Conservation (phyloP, 805 yeast species). For the Yamadazyma olivae region DNA sequence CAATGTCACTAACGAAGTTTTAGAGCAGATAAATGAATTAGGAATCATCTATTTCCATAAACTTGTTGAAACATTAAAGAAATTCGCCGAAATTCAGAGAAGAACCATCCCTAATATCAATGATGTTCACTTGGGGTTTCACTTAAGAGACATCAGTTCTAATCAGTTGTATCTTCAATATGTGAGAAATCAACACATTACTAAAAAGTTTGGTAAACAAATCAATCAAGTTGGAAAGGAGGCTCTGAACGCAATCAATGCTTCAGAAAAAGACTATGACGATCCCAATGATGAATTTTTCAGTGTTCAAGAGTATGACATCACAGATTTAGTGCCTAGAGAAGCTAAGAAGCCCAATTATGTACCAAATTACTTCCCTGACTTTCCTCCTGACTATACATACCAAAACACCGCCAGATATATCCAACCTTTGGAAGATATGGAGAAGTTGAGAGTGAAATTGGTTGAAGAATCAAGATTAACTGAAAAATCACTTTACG, state of each 20-base stretch:
- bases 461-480: conserved; percentile 77
- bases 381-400: conserved; percentile 91
- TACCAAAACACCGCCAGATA: conserved; percentile 74
- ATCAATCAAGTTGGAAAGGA: conserved; percentile 9
- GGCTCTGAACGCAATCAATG: conserved; percentile 10
- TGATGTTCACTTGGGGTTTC: conserved; percentile 48
- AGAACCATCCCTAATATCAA: conserved; percentile 50
- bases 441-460: conserved; percentile 64
- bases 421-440: conserved; percentile 61
- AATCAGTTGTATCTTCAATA: conserved; percentile 38
- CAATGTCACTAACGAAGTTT: conserved; percentile 22
- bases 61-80: conserved; percentile 42
- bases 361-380: conserved; percentile 78
- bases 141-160: conserved; percentile 39
- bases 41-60: conserved; percentile 29
- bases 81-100: conserved; percentile 57
- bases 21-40: conserved; percentile 27
- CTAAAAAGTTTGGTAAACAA: conserved; percentile 10
- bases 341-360: conserved; percentile 37
- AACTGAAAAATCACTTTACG: conserved; percentile 75
- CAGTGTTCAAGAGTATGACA: conserved; percentile 47
- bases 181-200: conserved; percentile 10
- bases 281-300: conserved; percentile 52
- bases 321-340: conserved; percentile 55
- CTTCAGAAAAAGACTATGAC: conserved; percentile 9